phyloP scores from a whole-genome alignment of 306 rosid species.

The Casuarina glauca region DNA sequence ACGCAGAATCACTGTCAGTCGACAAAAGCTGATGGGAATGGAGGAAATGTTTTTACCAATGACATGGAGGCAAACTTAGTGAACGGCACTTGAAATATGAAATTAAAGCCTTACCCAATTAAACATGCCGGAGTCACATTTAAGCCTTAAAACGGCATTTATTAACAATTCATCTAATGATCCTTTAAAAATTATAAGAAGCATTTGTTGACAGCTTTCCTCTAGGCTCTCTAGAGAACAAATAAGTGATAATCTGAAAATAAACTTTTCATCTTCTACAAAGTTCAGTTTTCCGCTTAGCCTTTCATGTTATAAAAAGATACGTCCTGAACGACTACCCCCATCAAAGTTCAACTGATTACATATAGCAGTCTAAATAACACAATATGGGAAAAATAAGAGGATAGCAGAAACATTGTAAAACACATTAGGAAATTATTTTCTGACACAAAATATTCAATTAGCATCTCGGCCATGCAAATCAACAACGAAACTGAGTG shows the following conservation, averaged over 20 bases:
- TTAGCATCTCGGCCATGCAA: neutral
- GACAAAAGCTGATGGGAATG: no score
- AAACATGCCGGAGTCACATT: no score
- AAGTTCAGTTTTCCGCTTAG: neutral
- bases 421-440: neutral
- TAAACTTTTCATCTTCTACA: neutral
- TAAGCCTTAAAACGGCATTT: neutral
- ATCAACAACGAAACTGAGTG: neutral
- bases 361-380: neutral
- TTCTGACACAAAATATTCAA: neutral
- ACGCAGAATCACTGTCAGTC: neutral
- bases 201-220: neutral
- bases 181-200: neutral
- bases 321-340: neutral
- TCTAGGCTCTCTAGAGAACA: neutral
- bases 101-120: no score
- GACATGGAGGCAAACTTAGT: no score
- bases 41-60: no score
- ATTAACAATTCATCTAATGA: neutral
- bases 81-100: no score
- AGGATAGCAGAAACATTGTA: neutral
- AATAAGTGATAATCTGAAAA: neutral
- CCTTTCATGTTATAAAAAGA: neutral
- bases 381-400: neutral
- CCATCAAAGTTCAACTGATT: neutral